A percentile compares a stretch with the other conserved stretches of the same genome.
phyloP scores from a whole-genome alignment of 257 asterid genomes.

The Lantana camara region DNA sequence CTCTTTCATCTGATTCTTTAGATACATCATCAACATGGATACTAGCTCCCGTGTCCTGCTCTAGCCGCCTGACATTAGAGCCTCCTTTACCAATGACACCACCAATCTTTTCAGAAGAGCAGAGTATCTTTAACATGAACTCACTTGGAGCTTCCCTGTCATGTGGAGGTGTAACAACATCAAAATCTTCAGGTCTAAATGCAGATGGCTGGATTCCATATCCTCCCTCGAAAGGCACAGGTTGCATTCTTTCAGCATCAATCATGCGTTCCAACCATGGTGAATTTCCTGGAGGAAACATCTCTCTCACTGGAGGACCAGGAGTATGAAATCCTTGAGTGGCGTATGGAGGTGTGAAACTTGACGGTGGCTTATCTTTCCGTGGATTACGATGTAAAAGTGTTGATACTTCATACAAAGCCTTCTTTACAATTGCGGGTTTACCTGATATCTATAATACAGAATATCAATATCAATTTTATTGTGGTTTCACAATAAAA shows the following conservation, averaged over 20 bases:
- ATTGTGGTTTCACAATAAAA: constrained; percentile 1
- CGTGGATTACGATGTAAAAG: constrained; percentile 74
- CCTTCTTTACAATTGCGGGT: constrained; percentile 61
- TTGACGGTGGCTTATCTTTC: constrained; percentile 63
- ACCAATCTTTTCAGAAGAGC: constrained; percentile 73
- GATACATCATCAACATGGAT: constrained; percentile 59
- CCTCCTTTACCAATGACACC: constrained; percentile 92
- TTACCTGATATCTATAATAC: constrained; percentile 68
- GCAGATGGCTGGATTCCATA: constrained; percentile 52
- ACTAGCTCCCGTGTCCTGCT: constrained; percentile 75
- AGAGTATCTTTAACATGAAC: constrained; percentile 70
- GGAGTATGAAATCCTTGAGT: constrained; percentile 50
- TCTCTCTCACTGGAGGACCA: constrained; percentile 49
- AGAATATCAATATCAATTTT: constrained; percentile 31
- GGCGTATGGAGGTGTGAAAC: constrained; percentile 43
- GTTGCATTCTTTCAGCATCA: constrained; percentile 44
- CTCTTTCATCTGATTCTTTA: constrained; percentile 64
- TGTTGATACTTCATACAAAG: constrained; percentile 72
- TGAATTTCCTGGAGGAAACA: constrained; percentile 48
- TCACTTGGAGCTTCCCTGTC: constrained; percentile 56
- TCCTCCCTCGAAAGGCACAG: constrained; percentile 45
- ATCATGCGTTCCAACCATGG: constrained; percentile 51
- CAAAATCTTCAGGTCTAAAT: constrained; percentile 45
- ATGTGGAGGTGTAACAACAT: constrained; percentile 48
- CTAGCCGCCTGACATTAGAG: constrained; percentile 58